Evolutionary conservation across 2,329 filamentous ascomycete species (phyloP), one percentile per base, ranked within the genome.

Genomic region (Alternaria longipes): DNA sequence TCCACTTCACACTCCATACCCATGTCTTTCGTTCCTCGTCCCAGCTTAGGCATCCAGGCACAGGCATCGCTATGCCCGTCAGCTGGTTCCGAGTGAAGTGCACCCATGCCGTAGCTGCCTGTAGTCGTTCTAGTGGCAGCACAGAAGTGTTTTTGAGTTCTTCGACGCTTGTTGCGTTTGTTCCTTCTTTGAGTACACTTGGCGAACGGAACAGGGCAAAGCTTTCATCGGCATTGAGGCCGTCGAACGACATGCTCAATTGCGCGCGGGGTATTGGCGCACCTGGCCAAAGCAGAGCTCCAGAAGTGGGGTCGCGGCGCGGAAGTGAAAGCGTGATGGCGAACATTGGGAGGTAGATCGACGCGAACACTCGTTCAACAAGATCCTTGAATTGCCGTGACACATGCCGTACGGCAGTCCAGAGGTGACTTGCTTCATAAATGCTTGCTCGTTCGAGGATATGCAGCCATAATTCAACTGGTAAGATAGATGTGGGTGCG

Each of bases 1-100:
- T 68, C 71, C 71, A 74, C 2, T 68, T 56, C 7, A 69, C 53
- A 24, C 62, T 55, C 70, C 68, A 73, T 16, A 47, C 16, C 72
- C 70, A 74, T 4, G 62, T 38, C 44, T 68, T 67, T 14, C 36
- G 32, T 32, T 46, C 52, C 1, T 64, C 56, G 26, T 73, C 56
- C 72, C 71, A 74, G 1, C 55, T 44, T 4, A 74, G 57, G 18
- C 36, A n/a, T 16, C 56, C 60, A 20, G 58, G 30, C 8, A 66
- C 47, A 2, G 42, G n/a, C 36, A 70, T 41, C 4, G 55, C 45
- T 7, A 54, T 22, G 11, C 70, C 69, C 22, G 58, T 61, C 22
- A 64, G 52, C 61, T 64, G 41, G 69, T 60, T 38, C 62, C 69
- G 38, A 26, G 24, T 26, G 24, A 26, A 26, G 24, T 26, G 24